A percentile compares a stretch with the other conserved stretches of the same genome.
These are phyloP conservation scores for Pyrrhoderma noxium DNA, from an alignment of 1,284 basidiomycete genomes.

Conservation along the genomic window DNA sequence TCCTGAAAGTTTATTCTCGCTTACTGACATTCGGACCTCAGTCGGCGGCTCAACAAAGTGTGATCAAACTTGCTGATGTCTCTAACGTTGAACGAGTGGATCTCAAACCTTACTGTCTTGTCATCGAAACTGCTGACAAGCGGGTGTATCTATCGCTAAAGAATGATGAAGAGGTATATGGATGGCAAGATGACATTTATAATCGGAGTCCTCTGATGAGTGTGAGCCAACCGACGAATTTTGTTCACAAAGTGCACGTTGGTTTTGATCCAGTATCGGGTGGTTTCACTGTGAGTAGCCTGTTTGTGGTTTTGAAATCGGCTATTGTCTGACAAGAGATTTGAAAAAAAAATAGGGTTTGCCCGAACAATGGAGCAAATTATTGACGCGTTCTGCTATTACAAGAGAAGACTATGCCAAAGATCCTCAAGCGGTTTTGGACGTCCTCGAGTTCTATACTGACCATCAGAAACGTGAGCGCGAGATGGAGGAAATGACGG, in stretches of 20 bases:
- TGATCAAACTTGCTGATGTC: slow-evolving; percentile 73
- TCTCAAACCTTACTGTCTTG: slow-evolving; percentile 86
- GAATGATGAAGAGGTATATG: slow-evolving; percentile 92
- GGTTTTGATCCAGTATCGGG: slow-evolving; percentile 94
- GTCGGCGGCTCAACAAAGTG: slow-evolving; percentile 58
- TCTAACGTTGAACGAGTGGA: slow-evolving; percentile 86
- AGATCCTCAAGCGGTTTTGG: slow-evolving; percentile 94
- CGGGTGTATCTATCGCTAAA: slow-evolving; percentile 77
- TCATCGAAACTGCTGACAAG: slow-evolving; percentile 80
- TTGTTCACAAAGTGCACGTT: slow-evolving; percentile 97
- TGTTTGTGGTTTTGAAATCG: background rate
- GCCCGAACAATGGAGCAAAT: slow-evolving; percentile 94
- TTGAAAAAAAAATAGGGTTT: slow-evolving; percentile 55
- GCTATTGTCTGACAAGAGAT: slow-evolving; percentile 1
- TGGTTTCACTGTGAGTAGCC: slow-evolving; percentile 72
- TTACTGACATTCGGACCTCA: slow-evolving; percentile 27
- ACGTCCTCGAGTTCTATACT: slow-evolving; percentile 97
- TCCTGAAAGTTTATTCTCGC: slow-evolving; percentile 6
- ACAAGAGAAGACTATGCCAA: slow-evolving; percentile 96
- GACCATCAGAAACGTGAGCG: slow-evolving; percentile 93
- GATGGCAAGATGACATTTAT: slow-evolving; percentile 97
- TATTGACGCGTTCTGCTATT: slow-evolving; percentile 94
- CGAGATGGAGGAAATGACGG: slow-evolving; percentile 69
- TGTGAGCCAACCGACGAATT: slow-evolving; percentile 91
- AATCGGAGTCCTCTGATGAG: slow-evolving; percentile 88